phyloP scores from a whole-genome alignment of 768 basidiomycete species.

The Serendipita indica region DNA sequence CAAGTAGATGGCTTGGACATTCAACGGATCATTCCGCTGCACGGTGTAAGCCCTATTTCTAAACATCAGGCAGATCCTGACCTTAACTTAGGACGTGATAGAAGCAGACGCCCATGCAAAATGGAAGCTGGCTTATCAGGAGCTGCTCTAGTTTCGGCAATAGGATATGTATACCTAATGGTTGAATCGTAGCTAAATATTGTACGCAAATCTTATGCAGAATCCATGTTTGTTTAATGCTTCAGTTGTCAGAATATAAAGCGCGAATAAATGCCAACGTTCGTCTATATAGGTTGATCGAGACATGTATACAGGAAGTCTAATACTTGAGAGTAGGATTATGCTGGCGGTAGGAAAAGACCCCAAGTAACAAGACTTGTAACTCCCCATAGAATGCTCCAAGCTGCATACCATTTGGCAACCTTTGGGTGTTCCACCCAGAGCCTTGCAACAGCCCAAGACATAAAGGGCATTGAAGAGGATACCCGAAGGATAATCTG shows the following conservation, averaged over 20 bases:
- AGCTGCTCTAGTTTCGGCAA: not conserved
- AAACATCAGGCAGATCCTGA: not conserved
- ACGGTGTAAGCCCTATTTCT: not conserved
- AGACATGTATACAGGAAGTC: too few relatives aligned
- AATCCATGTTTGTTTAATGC: too few relatives aligned
- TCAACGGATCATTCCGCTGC: slow-evolving; percentile 3
- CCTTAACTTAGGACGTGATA: not conserved
- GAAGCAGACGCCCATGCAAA: not conserved
- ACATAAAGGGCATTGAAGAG: slow-evolving; percentile 59
- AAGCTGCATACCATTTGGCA: slow-evolving; percentile 45
- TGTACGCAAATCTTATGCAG: too few relatives aligned
- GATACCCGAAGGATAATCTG: slow-evolving; percentile 75
- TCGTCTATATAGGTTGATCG: too few relatives aligned
- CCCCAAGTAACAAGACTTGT: slow-evolving; percentile 63
- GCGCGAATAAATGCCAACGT: too few relatives aligned
- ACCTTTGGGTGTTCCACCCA: slow-evolving; percentile 30
- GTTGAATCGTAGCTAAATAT: too few relatives aligned
- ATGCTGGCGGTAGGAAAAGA: slow-evolving; percentile 85
- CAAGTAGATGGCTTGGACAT: not conserved
- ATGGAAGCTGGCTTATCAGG: slow-evolving; percentile 4
- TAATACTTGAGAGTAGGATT: too few relatives aligned
- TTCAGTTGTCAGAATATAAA: too few relatives aligned
- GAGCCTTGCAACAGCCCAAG: slow-evolving; percentile 75
- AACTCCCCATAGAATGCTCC: slow-evolving; percentile 66
- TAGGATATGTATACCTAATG: too few relatives aligned